Evolutionary conservation across 139 green algal genomes (phyloP), one percentile per base, ranked within the genome.

Genomic region (Penium margaritaceum): DNA sequence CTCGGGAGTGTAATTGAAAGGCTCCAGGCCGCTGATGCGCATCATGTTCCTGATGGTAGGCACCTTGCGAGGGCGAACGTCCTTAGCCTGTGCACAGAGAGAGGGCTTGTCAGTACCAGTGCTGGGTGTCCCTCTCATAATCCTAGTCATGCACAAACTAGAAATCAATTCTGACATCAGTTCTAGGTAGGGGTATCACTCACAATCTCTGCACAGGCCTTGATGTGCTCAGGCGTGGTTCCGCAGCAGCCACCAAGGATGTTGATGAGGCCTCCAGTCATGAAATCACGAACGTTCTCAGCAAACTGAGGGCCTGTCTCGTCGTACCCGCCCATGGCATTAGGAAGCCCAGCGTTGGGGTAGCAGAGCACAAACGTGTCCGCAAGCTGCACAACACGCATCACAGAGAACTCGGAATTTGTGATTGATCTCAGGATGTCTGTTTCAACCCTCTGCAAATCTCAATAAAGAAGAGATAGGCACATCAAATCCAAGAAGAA

Each of bases 261-360:
- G 77, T 97, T 98, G 14, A 98, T 83, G 60, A 98, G 83, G 32
- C 78, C 65, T 51, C 88, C 84, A 68, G 94, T 89, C 51, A 85
- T 90, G 85, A 98, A 97, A 1, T 89, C 90, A 27, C 84, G 75
- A 54, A 96, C 87, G 60, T 97, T 92, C 77, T 96, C 91, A 14
- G 90, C 92, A 90, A 98, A 96, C 81, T 93, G 93, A 0, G 66
- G 19, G 7, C 84, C 86, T 80, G 93, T 95, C 87, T 98, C 91
- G 86, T 98, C 93, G 71, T 98, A 98, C 4, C 92, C 93, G 44
- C 93, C 93, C 91, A 98, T 97, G 67, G 92, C 91, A 70, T 98
- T 98, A 68, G 93, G 93, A 73, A 98, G 86, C 37, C 93, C 93
- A 5, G 93, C 93, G 80, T 98, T 98, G 70, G 93, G 93, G 86